Evolutionary conservation across 2,329 filamentous ascomycete genomes (phyloP).

Genomic region (Aureobasidium sp.): DNA sequence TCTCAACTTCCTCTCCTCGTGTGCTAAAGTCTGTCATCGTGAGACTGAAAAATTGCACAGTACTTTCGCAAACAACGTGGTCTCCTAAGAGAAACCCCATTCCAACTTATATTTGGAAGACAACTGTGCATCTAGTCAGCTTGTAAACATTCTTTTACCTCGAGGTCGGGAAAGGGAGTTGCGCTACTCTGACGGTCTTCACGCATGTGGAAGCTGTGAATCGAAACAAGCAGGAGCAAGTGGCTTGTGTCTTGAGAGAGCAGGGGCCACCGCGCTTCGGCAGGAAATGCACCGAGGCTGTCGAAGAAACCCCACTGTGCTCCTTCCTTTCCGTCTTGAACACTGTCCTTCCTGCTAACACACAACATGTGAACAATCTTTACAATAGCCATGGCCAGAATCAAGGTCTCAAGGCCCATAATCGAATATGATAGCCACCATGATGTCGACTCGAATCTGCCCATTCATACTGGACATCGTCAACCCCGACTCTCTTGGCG

Average conservation of each 20-base stretch:
- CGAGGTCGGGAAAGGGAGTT: too few species aligned
- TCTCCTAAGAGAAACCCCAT: too few species aligned
- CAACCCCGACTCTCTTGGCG: constrained; percentile 12
- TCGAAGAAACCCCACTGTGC: neutral
- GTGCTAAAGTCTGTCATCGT: too few species aligned
- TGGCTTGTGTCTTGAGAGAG: neutral
- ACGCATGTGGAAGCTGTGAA: too few species aligned
- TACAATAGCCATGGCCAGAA: neutral
- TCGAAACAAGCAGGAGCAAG: too few species aligned
- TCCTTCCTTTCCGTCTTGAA: neutral
- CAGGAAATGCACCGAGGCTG: neutral
- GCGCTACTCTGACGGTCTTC: too few species aligned
- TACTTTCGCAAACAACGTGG: too few species aligned
- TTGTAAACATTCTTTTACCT: too few species aligned
- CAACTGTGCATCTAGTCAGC: too few species aligned
- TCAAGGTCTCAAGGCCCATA: neutral
- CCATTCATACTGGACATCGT: neutral
- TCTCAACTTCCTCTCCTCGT: too few species aligned
- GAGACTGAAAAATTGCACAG: too few species aligned
- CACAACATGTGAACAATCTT: neutral
- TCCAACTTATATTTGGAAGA: too few species aligned
- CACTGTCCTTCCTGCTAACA: neutral
- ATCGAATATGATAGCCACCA: neutral
- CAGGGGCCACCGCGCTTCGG: neutral
- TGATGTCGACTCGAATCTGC: neutral